These are phyloP conservation scores for Acacia confusa DNA, from an alignment of 306 rosid genomes.

Conservation along the genomic window DNA sequence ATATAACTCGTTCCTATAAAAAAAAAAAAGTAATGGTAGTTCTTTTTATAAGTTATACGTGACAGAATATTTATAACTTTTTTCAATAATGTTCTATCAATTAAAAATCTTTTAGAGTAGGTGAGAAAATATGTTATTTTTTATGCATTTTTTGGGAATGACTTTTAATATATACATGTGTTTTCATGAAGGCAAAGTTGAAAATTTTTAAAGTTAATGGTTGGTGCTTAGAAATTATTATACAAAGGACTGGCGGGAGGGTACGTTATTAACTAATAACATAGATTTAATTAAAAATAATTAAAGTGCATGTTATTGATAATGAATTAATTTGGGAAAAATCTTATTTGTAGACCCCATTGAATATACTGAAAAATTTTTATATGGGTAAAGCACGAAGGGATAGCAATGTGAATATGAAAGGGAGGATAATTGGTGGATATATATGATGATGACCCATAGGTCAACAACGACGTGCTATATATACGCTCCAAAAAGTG, in stretches of 20 bases:
- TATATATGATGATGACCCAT: background rate
- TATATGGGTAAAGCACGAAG: constrained; percentile 29
- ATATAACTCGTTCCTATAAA: too few relatives aligned
- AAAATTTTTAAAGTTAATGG: too few relatives aligned
- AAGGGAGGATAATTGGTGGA: background rate
- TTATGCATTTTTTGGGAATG: too few relatives aligned
- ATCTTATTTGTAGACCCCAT: background rate
- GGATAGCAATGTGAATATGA: constrained; percentile 21
- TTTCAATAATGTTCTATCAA: too few relatives aligned
- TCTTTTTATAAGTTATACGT: background rate
- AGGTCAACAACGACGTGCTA: background rate
- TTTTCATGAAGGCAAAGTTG: too few relatives aligned
- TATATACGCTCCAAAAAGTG: background rate
- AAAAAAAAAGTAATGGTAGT: background rate
- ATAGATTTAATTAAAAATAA: background rate
- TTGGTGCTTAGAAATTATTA: too few relatives aligned
- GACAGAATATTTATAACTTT: too few relatives aligned
- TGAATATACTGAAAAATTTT: background rate
- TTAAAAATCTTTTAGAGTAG: too few relatives aligned
- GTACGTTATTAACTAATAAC: background rate
- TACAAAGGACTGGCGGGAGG: background rate
- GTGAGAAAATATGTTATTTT: too few relatives aligned
- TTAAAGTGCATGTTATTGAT: background rate
- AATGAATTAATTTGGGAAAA: background rate
- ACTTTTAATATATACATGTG: too few relatives aligned